These are phyloP conservation scores for Ascochyta koolunga DNA, from an alignment of 2,329 filamentous ascomycete species.

Conservation along the genomic window DNA sequence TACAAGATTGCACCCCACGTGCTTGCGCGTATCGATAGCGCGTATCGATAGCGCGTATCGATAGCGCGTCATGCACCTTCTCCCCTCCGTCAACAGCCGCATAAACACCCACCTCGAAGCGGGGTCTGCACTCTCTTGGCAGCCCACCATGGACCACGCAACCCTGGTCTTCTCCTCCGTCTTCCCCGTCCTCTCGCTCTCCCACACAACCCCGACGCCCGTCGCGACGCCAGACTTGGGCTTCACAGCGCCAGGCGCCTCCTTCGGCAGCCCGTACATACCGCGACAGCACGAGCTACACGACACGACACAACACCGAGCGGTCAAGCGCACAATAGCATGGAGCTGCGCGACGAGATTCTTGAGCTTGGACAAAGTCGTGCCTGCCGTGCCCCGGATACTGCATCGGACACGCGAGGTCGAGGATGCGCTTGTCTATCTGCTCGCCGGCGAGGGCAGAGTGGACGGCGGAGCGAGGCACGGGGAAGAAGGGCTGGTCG, in stretches of 20 bases:
- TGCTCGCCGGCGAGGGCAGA: conserved; percentile 44
- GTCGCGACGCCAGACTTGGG: conserved; percentile 53
- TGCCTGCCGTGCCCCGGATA: conserved; percentile 24
- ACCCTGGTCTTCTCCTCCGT: conserved; percentile 52
- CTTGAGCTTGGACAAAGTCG: conserved; percentile 43
- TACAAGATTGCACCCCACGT: too few relatives aligned
- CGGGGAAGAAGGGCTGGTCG: conserved; percentile 40
- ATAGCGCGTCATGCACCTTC: not conserved
- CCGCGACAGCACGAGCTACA: conserved; percentile 39
- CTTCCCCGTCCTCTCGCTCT: conserved; percentile 50
- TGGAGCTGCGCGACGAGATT: conserved; percentile 56
- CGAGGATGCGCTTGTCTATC: conserved; percentile 44
- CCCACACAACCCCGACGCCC: conserved; percentile 52
- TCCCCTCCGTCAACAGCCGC: not conserved
- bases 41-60: too few relatives aligned
- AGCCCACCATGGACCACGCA: conserved; percentile 39
- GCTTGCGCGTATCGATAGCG: conserved; percentile 16
- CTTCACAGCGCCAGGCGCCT: conserved; percentile 45
- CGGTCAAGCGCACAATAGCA: conserved; percentile 47
- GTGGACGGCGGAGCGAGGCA: conserved; percentile 27
- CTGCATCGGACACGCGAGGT: conserved; percentile 36
- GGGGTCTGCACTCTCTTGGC: conserved; percentile 27
- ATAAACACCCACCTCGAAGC: conserved; percentile 21
- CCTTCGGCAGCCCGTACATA: conserved; percentile 49
- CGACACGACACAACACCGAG: conserved; percentile 43